These are phyloP conservation scores for Eudorina sp. DNA, from an alignment of 139 green algal species.

Conservation along the genomic window DNA sequence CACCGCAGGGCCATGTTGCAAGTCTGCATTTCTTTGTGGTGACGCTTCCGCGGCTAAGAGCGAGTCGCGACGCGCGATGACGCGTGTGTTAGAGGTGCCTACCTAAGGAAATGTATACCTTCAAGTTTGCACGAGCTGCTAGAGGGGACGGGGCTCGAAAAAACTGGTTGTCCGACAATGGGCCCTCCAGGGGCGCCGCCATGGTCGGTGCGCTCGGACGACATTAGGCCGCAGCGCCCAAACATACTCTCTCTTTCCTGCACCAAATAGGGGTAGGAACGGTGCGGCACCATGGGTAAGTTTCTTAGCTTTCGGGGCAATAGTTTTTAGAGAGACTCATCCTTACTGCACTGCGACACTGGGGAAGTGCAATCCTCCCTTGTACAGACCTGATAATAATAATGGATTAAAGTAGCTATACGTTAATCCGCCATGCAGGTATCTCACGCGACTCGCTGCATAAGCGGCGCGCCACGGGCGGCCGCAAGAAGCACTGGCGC, in stretches of 20 bases:
- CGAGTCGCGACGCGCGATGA: not conserved
- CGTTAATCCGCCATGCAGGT: constrained; percentile 75
- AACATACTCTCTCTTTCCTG: constrained; percentile 4
- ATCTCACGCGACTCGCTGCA: constrained; percentile 98
- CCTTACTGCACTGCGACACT: too few species aligned
- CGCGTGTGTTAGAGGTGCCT: too few species aligned
- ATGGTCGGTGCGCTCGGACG: not conserved
- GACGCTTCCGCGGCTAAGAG: too few species aligned
- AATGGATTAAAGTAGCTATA: too few species aligned
- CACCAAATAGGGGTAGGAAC: constrained; percentile 40
- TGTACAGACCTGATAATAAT: too few species aligned
- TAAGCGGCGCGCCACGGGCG: constrained; percentile 96
- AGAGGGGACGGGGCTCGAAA: too few species aligned
- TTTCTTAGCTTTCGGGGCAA: too few species aligned
- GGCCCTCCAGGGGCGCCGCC: constrained; percentile 18
- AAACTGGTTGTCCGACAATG: too few species aligned
- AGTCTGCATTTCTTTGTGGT: constrained; percentile 36
- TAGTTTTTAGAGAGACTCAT: too few species aligned
- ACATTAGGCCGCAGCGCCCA: not conserved
- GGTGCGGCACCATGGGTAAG: constrained; percentile 47
- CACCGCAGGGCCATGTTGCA: constrained; percentile 44
- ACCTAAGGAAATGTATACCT: too few species aligned
- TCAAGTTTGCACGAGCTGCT: too few species aligned
- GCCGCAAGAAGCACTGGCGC: constrained; percentile 96
- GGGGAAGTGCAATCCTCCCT: too few species aligned